Evolutionary conservation across 495 filamentous ascomycete species (phyloP).

Genomic region (Penicillium antarcticum): DNA sequence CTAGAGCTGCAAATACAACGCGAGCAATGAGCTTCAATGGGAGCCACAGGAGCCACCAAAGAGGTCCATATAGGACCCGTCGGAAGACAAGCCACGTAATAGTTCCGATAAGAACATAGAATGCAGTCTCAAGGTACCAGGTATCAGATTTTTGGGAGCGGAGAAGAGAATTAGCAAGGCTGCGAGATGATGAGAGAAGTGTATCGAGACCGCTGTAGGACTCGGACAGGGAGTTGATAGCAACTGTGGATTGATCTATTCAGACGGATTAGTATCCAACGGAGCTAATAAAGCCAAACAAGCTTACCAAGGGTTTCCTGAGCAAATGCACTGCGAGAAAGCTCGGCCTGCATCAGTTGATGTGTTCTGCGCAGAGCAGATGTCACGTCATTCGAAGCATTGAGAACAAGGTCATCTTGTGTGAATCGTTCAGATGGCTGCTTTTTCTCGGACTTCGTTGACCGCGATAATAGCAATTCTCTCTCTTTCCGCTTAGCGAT

Average conservation of each 20-base stretch:
- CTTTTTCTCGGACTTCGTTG: slow-evolving; percentile 32
- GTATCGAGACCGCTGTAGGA: slow-evolving; percentile 75
- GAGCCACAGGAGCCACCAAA: slow-evolving; percentile 84
- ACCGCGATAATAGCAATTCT: slow-evolving; percentile 65
- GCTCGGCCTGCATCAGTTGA: slow-evolving; percentile 74
- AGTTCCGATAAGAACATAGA: slow-evolving; percentile 74
- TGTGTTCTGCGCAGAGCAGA: slow-evolving; percentile 80
- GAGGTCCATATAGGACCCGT: slow-evolving; percentile 78
- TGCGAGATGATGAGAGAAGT: slow-evolving; percentile 67
- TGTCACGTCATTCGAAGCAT: slow-evolving; percentile 80
- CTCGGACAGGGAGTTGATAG: slow-evolving; percentile 73
- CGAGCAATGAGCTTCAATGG: slow-evolving; percentile 64
- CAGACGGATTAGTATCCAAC: slow-evolving; percentile 7
- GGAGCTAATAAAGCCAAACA: neutral
- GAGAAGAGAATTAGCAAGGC: slow-evolving; percentile 74
- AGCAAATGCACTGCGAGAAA: slow-evolving; percentile 82
- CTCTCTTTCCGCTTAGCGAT: slow-evolving; percentile 71
- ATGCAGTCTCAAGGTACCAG: slow-evolving; percentile 89
- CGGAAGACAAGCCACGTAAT: slow-evolving; percentile 84
- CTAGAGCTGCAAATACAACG: slow-evolving; percentile 42
- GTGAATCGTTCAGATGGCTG: slow-evolving; percentile 48
- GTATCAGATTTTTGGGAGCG: slow-evolving; percentile 90
- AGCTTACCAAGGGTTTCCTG: slow-evolving; percentile 67
- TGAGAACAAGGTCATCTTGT: slow-evolving; percentile 65
- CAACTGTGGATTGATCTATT: slow-evolving; percentile 67